Evolutionary conservation across 306 rosid species (phyloP).

Genomic region (Vigna unguiculata): DNA sequence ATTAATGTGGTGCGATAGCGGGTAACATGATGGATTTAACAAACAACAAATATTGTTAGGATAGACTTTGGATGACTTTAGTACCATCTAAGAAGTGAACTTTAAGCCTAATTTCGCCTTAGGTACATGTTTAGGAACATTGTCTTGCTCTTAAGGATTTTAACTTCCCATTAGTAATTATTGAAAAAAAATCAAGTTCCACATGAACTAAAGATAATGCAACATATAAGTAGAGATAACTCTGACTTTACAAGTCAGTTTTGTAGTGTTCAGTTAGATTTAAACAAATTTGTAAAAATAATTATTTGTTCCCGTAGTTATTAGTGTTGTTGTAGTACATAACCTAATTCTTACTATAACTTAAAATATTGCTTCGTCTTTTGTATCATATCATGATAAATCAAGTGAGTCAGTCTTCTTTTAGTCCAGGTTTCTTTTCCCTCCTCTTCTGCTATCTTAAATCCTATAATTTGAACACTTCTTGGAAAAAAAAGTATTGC

Average conservation of each 20-base stretch:
- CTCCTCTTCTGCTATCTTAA: background rate
- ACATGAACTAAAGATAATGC: too few relatives aligned
- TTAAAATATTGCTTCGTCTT: background rate
- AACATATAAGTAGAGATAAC: too few relatives aligned
- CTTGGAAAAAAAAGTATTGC: background rate
- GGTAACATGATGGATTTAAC: too few relatives aligned
- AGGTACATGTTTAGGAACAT: background rate
- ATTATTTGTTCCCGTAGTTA: background rate
- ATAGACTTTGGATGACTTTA: too few relatives aligned
- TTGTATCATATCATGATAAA: conserved; percentile 15
- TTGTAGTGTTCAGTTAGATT: too few relatives aligned
- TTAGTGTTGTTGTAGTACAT: background rate
- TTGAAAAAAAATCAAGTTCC: too few relatives aligned
- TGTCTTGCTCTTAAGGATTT: background rate
- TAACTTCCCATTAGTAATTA: background rate
- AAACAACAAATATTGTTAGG: too few relatives aligned
- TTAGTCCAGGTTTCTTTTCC: background rate
- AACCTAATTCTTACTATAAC: background rate
- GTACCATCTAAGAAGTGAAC: too few relatives aligned
- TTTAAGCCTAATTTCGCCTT: background rate
- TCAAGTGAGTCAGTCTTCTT: background rate
- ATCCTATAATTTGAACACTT: conserved; percentile 10
- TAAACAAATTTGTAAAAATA: too few relatives aligned
- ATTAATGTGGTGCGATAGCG: too few relatives aligned
- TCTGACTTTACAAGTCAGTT: too few relatives aligned